These are phyloP conservation scores for Mortierella sp. DNA, from an alignment of 371 early-diverging fungal genomes.

Conservation along the genomic window DNA sequence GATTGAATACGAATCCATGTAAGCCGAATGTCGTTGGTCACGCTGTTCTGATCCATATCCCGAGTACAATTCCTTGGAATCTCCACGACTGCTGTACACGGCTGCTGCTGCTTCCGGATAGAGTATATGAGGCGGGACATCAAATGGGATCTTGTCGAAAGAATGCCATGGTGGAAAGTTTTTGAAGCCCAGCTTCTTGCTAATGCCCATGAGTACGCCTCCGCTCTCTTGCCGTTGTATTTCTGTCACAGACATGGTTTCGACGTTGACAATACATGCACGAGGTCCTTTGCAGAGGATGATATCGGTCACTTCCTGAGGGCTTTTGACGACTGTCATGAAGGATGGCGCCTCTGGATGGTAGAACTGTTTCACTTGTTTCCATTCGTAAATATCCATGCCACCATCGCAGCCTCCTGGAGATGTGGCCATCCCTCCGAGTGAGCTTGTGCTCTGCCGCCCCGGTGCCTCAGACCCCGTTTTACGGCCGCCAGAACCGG, in stretches of 20 bases:
- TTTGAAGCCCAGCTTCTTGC: conserved; percentile 43
- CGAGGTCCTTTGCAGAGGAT: conserved; percentile 40
- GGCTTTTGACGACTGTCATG: conserved; percentile 50
- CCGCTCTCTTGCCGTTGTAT: conserved; percentile 29
- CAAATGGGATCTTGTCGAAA: conserved; percentile 52
- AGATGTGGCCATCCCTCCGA: conserved; percentile 15
- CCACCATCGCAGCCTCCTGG: not conserved
- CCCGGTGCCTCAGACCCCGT: conserved; percentile 17
- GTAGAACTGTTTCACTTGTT: conserved; percentile 37
- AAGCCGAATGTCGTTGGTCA: not conserved
- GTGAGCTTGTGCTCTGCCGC: conserved; percentile 2
- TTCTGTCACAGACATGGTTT: conserved; percentile 46
- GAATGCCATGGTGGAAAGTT: conserved; percentile 40
- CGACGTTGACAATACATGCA: conserved; percentile 45
- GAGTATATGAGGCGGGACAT: conserved; percentile 41
- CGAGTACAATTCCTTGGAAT: conserved; percentile 12
- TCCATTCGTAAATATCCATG: conserved; percentile 33
- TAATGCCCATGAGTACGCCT: conserved; percentile 24
- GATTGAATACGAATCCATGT: not conserved
- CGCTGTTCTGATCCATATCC: conserved; percentile 8
- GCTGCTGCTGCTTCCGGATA: conserved; percentile 33
- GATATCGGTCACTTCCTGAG: conserved; percentile 44
- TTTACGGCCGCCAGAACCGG: not conserved
- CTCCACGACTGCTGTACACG: conserved; percentile 13
- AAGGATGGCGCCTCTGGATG: conserved; percentile 51